Evolutionary conservation across 2,329 filamentous ascomycete genomes (phyloP).

Genomic region (Fusarium fujikuroi): DNA sequence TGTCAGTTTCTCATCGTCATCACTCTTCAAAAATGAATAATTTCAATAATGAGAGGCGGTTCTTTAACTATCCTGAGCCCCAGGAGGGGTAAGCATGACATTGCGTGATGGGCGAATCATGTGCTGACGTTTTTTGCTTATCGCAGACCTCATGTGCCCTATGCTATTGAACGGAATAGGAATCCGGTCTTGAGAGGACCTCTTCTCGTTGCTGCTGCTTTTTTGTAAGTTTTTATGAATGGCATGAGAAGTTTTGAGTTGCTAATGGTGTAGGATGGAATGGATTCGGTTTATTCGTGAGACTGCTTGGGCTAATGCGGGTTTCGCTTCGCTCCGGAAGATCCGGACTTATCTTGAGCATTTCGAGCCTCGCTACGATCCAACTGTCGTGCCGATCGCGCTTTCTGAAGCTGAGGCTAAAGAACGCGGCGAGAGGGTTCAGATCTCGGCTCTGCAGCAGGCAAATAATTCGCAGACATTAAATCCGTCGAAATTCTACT

Average conservation of each 20-base stretch:
- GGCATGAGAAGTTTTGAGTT: accelerated
- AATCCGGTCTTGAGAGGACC: slow-evolving; percentile 33
- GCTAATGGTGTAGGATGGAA: slow-evolving; percentile 38
- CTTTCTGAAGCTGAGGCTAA: slow-evolving; percentile 57
- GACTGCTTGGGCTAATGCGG: slow-evolving; percentile 67
- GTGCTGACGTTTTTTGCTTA: slow-evolving; percentile 21
- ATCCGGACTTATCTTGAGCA: slow-evolving; percentile 63
- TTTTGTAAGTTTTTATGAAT: slow-evolving; percentile 11
- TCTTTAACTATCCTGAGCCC: slow-evolving; percentile 38
- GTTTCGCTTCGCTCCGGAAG: slow-evolving; percentile 67
- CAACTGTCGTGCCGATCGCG: slow-evolving; percentile 55
- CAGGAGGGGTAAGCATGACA: slow-evolving; percentile 27
- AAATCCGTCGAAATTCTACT: slow-evolving; percentile 49
- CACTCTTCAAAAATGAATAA: slow-evolving; percentile 5
- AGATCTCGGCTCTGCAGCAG: background rate
- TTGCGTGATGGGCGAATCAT: background rate
- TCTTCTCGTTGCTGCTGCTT: slow-evolving; percentile 30
- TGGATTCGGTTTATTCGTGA: slow-evolving; percentile 39
- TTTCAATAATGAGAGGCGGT: slow-evolving; percentile 2
- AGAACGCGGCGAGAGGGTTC: slow-evolving; percentile 4
- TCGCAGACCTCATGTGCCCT: slow-evolving; percentile 31
- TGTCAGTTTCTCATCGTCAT: background rate
- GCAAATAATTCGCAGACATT: slow-evolving; percentile 48
- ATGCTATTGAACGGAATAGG: slow-evolving; percentile 24
- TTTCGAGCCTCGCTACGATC: slow-evolving; percentile 60